phyloP scores from a whole-genome alignment of 371 early-diverging fungal genomes.

The Chytridium lagenaria region DNA sequence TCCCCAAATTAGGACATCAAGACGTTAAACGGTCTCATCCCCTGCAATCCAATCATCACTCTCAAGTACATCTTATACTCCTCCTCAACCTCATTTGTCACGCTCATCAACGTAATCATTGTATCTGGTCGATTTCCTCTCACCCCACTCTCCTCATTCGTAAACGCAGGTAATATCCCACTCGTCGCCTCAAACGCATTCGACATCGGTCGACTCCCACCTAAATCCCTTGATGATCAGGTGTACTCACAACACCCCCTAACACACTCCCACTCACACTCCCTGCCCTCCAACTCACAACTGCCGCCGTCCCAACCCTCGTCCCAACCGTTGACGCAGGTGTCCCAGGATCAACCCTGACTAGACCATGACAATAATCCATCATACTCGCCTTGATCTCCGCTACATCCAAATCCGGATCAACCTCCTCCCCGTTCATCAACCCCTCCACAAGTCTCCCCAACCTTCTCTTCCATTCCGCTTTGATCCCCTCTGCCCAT shows the following conservation, averaged over 20 bases:
- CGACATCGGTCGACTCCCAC: not conserved
- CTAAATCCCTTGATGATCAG: not conserved
- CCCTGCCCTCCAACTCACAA: not conserved
- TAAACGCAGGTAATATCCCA: not conserved
- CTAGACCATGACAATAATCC: constrained; percentile 33
- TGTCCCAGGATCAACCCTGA: constrained; percentile 8
- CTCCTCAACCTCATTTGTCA: constrained; percentile 14
- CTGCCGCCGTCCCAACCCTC: constrained; percentile 11
- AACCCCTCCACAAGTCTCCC: constrained; percentile 23
- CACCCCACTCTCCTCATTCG: not conserved
- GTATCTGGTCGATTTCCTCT: not conserved
- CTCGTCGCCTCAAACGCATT: constrained; percentile 1
- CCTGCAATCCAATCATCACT: constrained; percentile 36
- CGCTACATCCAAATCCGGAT: not conserved
- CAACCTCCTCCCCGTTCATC: constrained; percentile 13
- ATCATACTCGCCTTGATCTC: constrained; percentile 28
- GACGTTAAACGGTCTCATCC: constrained; percentile 17
- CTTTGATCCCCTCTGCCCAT: constrained; percentile 23
- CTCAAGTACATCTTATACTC: constrained; percentile 34
- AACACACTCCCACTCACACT: not conserved
- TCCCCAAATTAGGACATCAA: constrained; percentile 4
- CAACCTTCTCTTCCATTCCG: constrained; percentile 39
- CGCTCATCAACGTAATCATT: not conserved
- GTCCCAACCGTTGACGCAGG: not conserved
- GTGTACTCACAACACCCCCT: not conserved